Evolutionary conservation across 345 rosid genomes (phyloP), one percentile per base, ranked within the genome.

Genomic region (Eucalyptus marginata): DNA sequence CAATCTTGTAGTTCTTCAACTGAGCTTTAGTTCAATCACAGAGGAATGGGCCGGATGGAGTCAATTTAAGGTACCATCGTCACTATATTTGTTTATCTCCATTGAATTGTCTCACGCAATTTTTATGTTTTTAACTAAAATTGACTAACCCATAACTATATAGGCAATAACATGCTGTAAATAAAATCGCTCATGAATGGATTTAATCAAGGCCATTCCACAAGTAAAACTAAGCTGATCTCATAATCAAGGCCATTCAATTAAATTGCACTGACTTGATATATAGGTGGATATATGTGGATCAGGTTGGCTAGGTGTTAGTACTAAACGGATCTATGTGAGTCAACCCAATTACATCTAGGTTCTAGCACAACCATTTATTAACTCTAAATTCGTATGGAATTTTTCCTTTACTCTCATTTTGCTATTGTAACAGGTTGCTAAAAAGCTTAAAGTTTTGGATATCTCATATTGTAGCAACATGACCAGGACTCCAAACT

Each of bases 401-500:
- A 52, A 52, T 52, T 52, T 52, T 7, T 1, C 8, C 24, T 52
- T 52, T 18, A 52, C 58, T 18, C 24, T 52, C 58, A 18, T 52
- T 18, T 52, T 5, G 31, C 68, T 59, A 27, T 27, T 59, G 68
- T 59, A 27, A 27, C 86, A 93, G 94, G 33, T 29, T n/a, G 89
- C 90, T 13, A 36, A 27, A 22, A 56, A 86, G 12, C 51, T 93
- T 92, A 93, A 92, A 83, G 85, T 91, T 18, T 89, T 93, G 7
- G 31, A 90, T 44, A 90, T 93, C 24, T 87, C 90, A 43, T 51
- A 71, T 54, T 92, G 87, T 12, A 31, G 47, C 24, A 2, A 12
- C 47, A 87, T 92, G 43, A 79, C 87, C 17, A 87, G 16, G 49
- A 89, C 90, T 13, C 91, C 92, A 5, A 87, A 89, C 62, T 85